Evolutionary conservation across 2,329 filamentous ascomycete species (phyloP), one percentile per base, ranked within the genome.

Genomic region (Aspergillus fijiensis): DNA sequence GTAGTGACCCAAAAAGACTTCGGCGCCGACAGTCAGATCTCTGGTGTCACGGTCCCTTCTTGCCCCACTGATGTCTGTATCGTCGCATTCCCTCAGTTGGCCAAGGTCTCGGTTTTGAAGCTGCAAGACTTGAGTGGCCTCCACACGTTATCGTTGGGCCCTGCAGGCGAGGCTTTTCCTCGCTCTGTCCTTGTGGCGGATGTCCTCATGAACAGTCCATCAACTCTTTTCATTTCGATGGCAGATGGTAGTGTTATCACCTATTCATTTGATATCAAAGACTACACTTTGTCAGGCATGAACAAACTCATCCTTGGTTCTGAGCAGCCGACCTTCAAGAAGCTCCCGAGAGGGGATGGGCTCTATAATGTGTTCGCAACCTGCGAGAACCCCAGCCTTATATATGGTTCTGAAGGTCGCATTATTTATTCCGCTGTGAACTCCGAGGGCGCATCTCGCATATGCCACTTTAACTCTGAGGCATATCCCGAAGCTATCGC

Each of bases 401-500:
- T 99, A 52, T 97, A 99, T 72, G 90, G 90, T 9, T 87, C 88
- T 0, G 92, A 97, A 71, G 91, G 90, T 0, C 85, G 93, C 23
- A 89, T 97, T 47, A 87, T 96, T 0, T 99, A 96, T 77, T 96
- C 93, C 4, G 93, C 95, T 1, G 91, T 97, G 1, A 96, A 94
- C 12, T 92, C 93, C 2, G 91, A 96, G 62, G 89, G 92, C 63
- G 91, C 92, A 1, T 88, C 88, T 1, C 89, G 86, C 51, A 88
- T 98, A 5, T 95, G 91, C 62, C 84, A 89, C 0, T 96, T 99
- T 70, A 85, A 97, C 72, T 84, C 89, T 0, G 86, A 89, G 66
- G 90, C 89, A 2, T 99, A 91, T 70, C 92, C 92, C 0, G 84
- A 85, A 29, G 89, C 91, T 0, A 89, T 98, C 49, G 87, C 91